These are phyloP conservation scores for Suillus bovinus DNA, from an alignment of 768 basidiomycete species.

Conservation along the genomic window DNA sequence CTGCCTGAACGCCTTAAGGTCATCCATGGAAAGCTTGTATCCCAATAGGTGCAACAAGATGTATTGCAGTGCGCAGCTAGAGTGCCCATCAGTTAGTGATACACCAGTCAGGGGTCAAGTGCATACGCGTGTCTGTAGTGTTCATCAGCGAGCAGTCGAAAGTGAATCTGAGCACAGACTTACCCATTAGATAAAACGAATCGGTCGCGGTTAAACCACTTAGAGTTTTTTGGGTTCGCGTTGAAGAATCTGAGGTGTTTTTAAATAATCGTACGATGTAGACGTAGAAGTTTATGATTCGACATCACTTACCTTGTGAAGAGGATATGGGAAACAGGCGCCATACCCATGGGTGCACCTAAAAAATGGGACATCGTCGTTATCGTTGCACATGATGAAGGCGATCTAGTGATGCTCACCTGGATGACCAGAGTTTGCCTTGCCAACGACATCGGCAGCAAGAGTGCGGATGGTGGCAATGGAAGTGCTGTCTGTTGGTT, in stretches of 20 bases:
- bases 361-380: neutral
- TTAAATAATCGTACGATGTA: slow-evolving; percentile 2
- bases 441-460: slow-evolving; percentile 73
- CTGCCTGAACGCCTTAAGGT: slow-evolving; percentile 93
- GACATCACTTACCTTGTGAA: slow-evolving; percentile 59
- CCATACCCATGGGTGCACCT: slow-evolving; percentile 96
- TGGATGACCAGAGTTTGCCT: slow-evolving; percentile 94
- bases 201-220: slow-evolving; percentile 96
- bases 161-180: slow-evolving; percentile 27
- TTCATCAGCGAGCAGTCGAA: slow-evolving; percentile 15
- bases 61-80: slow-evolving; percentile 91
- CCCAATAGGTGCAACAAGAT: slow-evolving; percentile 89
- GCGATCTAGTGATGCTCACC: slow-evolving; percentile 42
- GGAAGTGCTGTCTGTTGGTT: slow-evolving; percentile 52
- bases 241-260: slow-evolving; percentile 66
- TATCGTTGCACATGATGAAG: slow-evolving; percentile 10
- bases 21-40: slow-evolving; percentile 89
- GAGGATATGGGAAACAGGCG: slow-evolving; percentile 77
- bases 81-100: slow-evolving; percentile 12
- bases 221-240: slow-evolving; percentile 83
- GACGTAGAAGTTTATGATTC: neutral
- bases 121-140: slow-evolving; percentile 71
- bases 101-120: slow-evolving; percentile 1
- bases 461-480: slow-evolving; percentile 77
- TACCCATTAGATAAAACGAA: slow-evolving; percentile 96